Evolutionary conservation across 164 flowering plant genomes (phyloP), one percentile per base, ranked within the genome.

Genomic region (Aristolochia fimbriata): DNA sequence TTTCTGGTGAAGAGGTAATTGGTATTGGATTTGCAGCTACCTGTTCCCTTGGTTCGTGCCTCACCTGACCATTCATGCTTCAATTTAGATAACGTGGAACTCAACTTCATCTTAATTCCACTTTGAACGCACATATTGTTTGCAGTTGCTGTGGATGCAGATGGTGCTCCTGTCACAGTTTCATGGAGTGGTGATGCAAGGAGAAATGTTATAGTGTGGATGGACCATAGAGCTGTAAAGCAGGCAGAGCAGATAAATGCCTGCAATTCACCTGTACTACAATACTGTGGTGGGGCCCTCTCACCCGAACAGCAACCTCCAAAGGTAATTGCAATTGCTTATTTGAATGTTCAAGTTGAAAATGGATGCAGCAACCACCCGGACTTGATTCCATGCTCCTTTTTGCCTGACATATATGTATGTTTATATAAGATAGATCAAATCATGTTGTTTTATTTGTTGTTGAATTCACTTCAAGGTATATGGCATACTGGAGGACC

Each of bases 301-400:
- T 90, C 89, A 43, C 99, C 97, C 60, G 99, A 93, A 69, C 88
- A 88, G 97, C 77, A 93, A 72, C 97, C 97, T 54, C 99, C 99
- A 47, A 93, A 93, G 91, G 98, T 93, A 75, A 45, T 24, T 53
- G 14, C 14, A 4, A 15, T 16, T 30, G 46, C 45, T 11, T 17
- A 6, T 51, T 37, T n/a, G n/a, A n/a, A 31, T 7, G 37, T 3
- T 31, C 43, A 37, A 37, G 30, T 27, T 2, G 5, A 37, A 37
- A 37, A 37, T 37, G 43, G 43, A 10, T 37, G 43, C 43, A 37
- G 43, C 10, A 37, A 7, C 43, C 43, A 37, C 4, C 9, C 8
- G 43, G 10, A 3, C 12, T 37, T 37, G 43, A 37, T 37, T 37
- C 12, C 43, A 37, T 37, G 8, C 43, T 37, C 43, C 4, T 31